phyloP scores from a whole-genome alignment of 2,329 filamentous ascomycete species.

The Bertia moriformis region DNA sequence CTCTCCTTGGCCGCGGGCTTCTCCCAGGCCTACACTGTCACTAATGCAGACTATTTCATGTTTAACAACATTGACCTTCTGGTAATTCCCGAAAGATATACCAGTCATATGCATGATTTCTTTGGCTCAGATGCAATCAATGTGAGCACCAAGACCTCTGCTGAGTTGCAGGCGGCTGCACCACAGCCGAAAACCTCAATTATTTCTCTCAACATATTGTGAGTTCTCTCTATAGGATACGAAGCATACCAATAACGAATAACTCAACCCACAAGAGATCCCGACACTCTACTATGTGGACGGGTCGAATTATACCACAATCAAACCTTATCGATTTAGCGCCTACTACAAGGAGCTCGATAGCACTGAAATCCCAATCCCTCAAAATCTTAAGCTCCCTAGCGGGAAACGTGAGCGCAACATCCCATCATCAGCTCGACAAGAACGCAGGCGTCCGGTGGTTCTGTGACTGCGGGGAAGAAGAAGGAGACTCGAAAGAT shows the following conservation, averaged over 20 bases:
- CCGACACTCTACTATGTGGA: conserved; percentile 23
- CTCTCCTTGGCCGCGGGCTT: neutral
- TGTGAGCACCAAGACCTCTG: neutral
- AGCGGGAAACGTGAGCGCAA: conserved; percentile 21
- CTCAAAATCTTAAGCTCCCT: conserved; percentile 24
- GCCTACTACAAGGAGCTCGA: conserved; percentile 28
- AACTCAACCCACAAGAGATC: too few species aligned
- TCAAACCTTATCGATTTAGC: conserved; percentile 21
- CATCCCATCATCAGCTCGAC: conserved; percentile 7
- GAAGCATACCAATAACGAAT: too few species aligned
- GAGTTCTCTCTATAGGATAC: conserved; percentile 2
- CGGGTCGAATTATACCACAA: conserved; percentile 14
- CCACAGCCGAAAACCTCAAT: conserved; percentile 27
- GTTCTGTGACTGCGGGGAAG: conserved; percentile 21
- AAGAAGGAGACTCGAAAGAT: conserved; percentile 6
- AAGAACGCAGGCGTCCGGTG: conserved; percentile 6
- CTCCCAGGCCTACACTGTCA: neutral
- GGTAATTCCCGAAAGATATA: neutral
- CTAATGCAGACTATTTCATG: neutral
- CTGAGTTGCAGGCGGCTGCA: conserved; percentile 25
- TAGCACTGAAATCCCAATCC: conserved; percentile 25
- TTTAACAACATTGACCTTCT: neutral
- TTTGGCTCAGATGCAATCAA: neutral
- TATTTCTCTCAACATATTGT: conserved; percentile 27
- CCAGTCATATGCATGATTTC: neutral